Evolutionary conservation across 2,329 filamentous ascomycete species (phyloP).

Genomic region (Grosmannia huntii): DNA sequence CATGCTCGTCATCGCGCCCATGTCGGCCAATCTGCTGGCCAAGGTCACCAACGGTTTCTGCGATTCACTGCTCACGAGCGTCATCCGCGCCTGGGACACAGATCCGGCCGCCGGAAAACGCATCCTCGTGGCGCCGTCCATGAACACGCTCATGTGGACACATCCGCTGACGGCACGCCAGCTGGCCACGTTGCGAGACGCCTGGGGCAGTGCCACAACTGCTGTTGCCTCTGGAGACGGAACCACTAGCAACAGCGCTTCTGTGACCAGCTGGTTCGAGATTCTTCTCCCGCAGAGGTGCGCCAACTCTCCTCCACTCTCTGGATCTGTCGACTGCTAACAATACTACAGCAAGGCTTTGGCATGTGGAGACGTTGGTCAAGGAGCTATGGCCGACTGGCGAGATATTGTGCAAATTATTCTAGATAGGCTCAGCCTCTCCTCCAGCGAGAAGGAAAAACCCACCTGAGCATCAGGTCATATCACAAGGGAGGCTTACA

Average conservation of each 20-base stretch:
- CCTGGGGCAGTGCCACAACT: conserved; percentile 46
- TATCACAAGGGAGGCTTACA: too few relatives aligned
- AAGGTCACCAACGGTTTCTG: conserved; percentile 68
- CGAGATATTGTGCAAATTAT: conserved; percentile 56
- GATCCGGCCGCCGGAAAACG: conserved; percentile 46
- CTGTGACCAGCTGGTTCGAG: conserved; percentile 41
- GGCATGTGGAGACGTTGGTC: conserved; percentile 74
- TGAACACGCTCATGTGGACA: conserved; percentile 86
- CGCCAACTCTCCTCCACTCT: not conserved
- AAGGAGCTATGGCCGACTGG: conserved; percentile 77
- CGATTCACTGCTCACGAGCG: conserved; percentile 61
- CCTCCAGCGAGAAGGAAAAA: too few relatives aligned
- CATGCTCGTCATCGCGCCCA: conserved; percentile 64
- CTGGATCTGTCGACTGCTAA: not conserved
- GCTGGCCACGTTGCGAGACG: conserved; percentile 53
- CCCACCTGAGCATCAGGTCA: too few relatives aligned
- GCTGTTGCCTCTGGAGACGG: conserved; percentile 16
- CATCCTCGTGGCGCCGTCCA: conserved; percentile 59
- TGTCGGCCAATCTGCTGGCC: conserved; percentile 75
- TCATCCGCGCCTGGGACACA: conserved; percentile 81
- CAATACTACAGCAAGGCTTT: conserved; percentile 42
- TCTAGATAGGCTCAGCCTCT: conserved; percentile 32
- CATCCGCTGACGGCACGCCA: conserved; percentile 72
- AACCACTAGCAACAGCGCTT: not conserved
- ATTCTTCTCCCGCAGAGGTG: conserved; percentile 54